Percentiles rank a stretch among this genome's conserved stretches.
These are phyloP conservation scores for Pseudozyma hubeiensis DNA, from an alignment of 1,284 basidiomycete genomes.

Conservation along the genomic window DNA sequence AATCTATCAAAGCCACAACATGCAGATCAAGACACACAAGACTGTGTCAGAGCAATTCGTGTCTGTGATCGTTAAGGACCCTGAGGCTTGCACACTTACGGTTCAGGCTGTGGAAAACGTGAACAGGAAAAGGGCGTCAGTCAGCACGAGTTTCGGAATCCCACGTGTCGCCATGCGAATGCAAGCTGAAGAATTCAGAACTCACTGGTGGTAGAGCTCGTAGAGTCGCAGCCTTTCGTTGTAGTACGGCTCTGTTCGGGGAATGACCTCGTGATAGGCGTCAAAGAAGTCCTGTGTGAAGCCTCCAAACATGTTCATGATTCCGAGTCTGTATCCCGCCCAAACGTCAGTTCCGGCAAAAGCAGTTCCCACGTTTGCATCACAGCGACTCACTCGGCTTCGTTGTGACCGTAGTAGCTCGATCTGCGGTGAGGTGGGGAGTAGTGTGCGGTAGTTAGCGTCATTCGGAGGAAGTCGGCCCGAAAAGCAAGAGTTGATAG, in stretches of 20 bases:
- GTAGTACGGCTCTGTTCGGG: slow-evolving; percentile 33
- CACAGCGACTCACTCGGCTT: slow-evolving; percentile 27
- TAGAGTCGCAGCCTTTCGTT: slow-evolving; percentile 31
- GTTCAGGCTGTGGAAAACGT: not conserved
- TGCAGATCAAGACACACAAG: slow-evolving; percentile 1
- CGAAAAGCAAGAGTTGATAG: not conserved
- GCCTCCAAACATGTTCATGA: slow-evolving; percentile 51
- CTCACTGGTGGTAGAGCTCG: slow-evolving; percentile 50
- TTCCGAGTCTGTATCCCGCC: slow-evolving; percentile 24
- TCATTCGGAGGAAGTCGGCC: no score
- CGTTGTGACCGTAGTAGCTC: slow-evolving; percentile 50
- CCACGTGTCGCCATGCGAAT: no score
- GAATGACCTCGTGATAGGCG: slow-evolving; percentile 40
- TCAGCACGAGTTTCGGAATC: no score
- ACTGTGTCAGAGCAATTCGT: not conserved
- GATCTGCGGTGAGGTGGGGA: slow-evolving; percentile 11
- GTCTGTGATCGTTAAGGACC: not conserved
- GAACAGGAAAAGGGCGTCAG: no score
- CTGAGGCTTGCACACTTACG: not conserved
- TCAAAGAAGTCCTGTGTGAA: slow-evolving; percentile 47
- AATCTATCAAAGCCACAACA: slow-evolving; percentile 12
- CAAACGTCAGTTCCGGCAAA: not conserved
- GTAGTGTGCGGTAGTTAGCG: no score
- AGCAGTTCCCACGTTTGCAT: not conserved
- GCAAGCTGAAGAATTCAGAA: not conserved